Evolutionary conservation across 495 filamentous ascomycete species (phyloP).

Genomic region (Neurospora sp.): DNA sequence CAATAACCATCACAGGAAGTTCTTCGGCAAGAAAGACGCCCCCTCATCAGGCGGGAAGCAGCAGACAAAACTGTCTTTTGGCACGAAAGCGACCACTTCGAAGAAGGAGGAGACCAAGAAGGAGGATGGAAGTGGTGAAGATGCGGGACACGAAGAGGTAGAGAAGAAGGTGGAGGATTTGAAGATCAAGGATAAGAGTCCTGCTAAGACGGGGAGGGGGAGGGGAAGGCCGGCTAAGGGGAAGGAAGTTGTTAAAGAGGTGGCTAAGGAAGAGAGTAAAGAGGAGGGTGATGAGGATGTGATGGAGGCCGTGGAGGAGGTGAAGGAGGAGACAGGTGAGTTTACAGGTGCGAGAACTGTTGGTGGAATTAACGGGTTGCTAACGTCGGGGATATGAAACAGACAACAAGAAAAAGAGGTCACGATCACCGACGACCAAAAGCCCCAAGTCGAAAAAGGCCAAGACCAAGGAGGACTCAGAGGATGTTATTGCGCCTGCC

Average conservation of each 20-base stretch:
- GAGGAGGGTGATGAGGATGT: conserved; percentile 22
- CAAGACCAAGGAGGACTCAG: conserved; percentile 30
- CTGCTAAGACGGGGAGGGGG: not conserved
- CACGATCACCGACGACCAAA: conserved; percentile 6
- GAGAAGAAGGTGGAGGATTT: conserved; percentile 21
- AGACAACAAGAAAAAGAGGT: conserved; percentile 34
- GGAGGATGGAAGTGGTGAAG: conserved; percentile 13
- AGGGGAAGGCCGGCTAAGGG: not conserved
- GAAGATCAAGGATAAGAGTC: conserved; percentile 7
- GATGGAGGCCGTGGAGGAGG: conserved; percentile 8
- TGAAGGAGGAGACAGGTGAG: not conserved
- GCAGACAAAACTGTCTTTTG: conserved; percentile 67
- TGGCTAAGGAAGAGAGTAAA: not conserved
- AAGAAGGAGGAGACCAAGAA: conserved; percentile 17
- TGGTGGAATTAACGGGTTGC: not conserved
- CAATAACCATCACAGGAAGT: conserved; percentile 43
- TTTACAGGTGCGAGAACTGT: too few species aligned
- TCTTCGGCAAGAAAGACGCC: conserved; percentile 52
- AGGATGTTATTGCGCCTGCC: conserved; percentile 41
- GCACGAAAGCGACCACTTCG: conserved; percentile 32
- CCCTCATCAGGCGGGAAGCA: conserved; percentile 45
- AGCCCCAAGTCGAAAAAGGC: conserved; percentile 9
- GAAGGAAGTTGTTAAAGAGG: not conserved
- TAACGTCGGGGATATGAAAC: not conserved
- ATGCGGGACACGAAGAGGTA: conserved; percentile 6